Percentiles rank a stretch among this genome's conserved stretches.
Evolutionary conservation across 164 flowering plant genomes (phyloP).

Genomic region (Kingdonia uniflora): DNA sequence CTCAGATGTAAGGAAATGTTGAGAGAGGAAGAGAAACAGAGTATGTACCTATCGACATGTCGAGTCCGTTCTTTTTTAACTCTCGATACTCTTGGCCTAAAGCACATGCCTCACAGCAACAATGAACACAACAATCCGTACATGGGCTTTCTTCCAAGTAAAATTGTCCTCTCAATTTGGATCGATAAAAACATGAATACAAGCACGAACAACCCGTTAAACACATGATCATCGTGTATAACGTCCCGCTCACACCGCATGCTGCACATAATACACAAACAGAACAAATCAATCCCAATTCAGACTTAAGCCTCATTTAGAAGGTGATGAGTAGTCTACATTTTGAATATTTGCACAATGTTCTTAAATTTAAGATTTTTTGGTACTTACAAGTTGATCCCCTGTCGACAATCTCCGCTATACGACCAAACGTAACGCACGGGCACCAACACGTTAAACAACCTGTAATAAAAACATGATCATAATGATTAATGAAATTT

Average conservation of each 20-base stretch:
- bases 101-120: conserved; percentile 2
- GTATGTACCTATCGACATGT: conserved; percentile 5
- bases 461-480: neutral
- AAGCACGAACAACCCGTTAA: conserved; percentile 3
- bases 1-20: neutral
- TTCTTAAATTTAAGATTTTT: too few species aligned
- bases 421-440: conserved; percentile 1
- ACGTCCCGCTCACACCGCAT: neutral
- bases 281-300: neutral
- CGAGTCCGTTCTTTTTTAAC: neutral
- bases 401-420: conserved; percentile 2
- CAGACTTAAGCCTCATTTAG: too few species aligned
- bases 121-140: conserved; percentile 4
- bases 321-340: too few species aligned
- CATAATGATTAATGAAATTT: neutral
- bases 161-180: conserved; percentile 3
- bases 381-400: neutral
- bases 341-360: too few species aligned
- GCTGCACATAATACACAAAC: neutral
- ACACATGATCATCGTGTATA: neutral
- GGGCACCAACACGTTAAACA: neutral
- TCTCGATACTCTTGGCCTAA: conserved; percentile 2
- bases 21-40: neutral
- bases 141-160: conserved; percentile 1
- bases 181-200: conserved; percentile 3